Conservation (phyloP, 2,329 filamentous ascomycete species). For the Colletotrichum higginsianum region DNA sequence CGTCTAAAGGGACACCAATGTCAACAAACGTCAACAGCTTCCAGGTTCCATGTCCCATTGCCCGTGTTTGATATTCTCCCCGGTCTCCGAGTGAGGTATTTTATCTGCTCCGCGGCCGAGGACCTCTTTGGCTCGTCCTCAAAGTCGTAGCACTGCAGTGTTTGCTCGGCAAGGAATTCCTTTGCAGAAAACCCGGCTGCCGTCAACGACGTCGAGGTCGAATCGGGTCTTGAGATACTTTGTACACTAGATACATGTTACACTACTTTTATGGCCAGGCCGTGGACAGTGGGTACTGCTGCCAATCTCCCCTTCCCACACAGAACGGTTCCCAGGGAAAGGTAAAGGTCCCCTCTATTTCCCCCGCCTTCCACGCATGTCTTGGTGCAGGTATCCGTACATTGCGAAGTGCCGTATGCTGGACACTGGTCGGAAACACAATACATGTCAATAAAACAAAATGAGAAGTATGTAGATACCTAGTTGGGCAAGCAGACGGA, state of each 20-base stretch:
- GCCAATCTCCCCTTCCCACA: slow-evolving; percentile 1
- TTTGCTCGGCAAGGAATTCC: slow-evolving; percentile 7
- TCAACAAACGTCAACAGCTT: neutral
- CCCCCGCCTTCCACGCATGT: slow-evolving; percentile 6
- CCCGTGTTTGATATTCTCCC: slow-evolving; percentile 3
- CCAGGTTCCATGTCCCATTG: neutral
- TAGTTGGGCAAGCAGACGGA: too few relatives aligned
- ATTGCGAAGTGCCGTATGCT: neutral
- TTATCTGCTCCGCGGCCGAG: neutral
- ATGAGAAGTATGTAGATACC: too few relatives aligned
- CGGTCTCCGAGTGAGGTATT: slow-evolving; percentile 13
- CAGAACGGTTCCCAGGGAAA: slow-evolving; percentile 11
- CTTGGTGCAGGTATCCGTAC: neutral
- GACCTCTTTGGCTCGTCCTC: slow-evolving; percentile 12
- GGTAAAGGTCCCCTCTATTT: slow-evolving; percentile 2
- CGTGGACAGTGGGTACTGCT: neutral
- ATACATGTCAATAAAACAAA: neutral
- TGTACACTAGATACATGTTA: neutral
- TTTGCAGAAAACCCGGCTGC: neutral
- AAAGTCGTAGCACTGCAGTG: neutral
- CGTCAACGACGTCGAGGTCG: neutral
- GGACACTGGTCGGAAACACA: too few relatives aligned
- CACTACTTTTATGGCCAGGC: too few relatives aligned
- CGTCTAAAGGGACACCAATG: slow-evolving; percentile 1
- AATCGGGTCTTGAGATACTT: neutral